Evolutionary conservation across 331 rosid genomes (phyloP).

Genomic region (Quercus lobata): DNA sequence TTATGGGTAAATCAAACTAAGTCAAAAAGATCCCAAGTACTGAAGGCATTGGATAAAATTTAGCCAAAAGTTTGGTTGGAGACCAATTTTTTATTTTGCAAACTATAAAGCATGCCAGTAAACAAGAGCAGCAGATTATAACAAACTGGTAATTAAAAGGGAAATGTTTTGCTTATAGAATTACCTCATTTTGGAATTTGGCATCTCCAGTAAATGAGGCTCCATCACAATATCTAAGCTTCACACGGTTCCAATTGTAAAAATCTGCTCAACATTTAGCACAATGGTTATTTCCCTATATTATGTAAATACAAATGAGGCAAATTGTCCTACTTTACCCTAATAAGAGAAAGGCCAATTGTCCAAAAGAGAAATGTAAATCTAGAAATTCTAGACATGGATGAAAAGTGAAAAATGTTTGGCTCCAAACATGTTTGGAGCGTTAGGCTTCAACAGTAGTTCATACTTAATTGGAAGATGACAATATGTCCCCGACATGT

Average conservation of each 20-base stretch:
- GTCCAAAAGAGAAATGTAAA: background rate
- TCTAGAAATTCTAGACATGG: background rate
- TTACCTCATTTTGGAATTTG: constrained; percentile 62
- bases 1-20: too few relatives aligned
- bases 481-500: too few relatives aligned
- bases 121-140: background rate
- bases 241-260: constrained; percentile 98
- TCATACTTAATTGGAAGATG: too few relatives aligned
- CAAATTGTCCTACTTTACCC: background rate
- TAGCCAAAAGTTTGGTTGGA: background rate
- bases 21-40: background rate
- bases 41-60: background rate
- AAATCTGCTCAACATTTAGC: constrained; percentile 53
- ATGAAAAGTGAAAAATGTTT: too few relatives aligned
- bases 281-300: background rate
- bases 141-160: background rate
- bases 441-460: too few relatives aligned
- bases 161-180: background rate
- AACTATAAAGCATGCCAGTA: background rate
- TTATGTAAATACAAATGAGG: background rate
- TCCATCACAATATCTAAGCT: constrained; percentile 94
- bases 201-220: constrained; percentile 87
- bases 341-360: background rate
- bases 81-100: background rate
- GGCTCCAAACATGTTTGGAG: too few relatives aligned